Evolutionary conservation across 2,329 filamentous ascomycete genomes (phyloP).

Genomic region (Apiospora sp.): DNA sequence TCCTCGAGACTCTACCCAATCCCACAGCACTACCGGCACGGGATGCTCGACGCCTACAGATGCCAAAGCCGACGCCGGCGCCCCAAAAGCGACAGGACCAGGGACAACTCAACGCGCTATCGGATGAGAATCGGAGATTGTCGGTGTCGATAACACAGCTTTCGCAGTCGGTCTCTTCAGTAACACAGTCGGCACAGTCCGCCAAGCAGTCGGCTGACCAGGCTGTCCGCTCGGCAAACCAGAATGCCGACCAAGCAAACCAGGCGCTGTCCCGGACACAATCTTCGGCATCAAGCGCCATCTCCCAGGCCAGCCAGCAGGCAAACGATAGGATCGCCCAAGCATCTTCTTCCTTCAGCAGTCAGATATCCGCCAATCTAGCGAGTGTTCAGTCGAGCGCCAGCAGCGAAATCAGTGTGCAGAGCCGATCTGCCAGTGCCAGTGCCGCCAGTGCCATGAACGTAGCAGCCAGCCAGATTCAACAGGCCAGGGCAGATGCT

Average conservation of each 20-base stretch:
- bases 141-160: slow-evolving; percentile 42
- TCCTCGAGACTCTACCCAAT: slow-evolving; percentile 31
- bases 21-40: slow-evolving; percentile 33
- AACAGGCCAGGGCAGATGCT: not conserved
- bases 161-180: slow-evolving; percentile 41
- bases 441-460: slow-evolving; percentile 62
- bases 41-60: slow-evolving; percentile 32
- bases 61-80: slow-evolving; percentile 37
- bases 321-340: slow-evolving; percentile 36
- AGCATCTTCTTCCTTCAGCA: slow-evolving; percentile 41
- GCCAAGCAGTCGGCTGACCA: slow-evolving; percentile 41
- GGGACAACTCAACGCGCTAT: slow-evolving; percentile 42
- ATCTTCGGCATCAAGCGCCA: slow-evolving; percentile 41
- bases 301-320: slow-evolving; percentile 36
- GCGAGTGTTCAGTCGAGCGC: slow-evolving; percentile 41
- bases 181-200: slow-evolving; percentile 41
- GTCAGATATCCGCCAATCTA: slow-evolving; percentile 37
- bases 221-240: slow-evolving; percentile 38
- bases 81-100: slow-evolving; percentile 39
- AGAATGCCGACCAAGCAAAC: slow-evolving; percentile 39
- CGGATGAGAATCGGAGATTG: slow-evolving; percentile 39
- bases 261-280: slow-evolving; percentile 40
- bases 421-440: slow-evolving; percentile 62
- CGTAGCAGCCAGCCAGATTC: slow-evolving; percentile 41
- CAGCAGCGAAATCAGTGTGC: slow-evolving; percentile 53